Evolutionary conservation across 192 early-diverging fungal genomes (phyloP), one percentile per base, ranked within the genome.

Genomic region (Backusella sp.): DNA sequence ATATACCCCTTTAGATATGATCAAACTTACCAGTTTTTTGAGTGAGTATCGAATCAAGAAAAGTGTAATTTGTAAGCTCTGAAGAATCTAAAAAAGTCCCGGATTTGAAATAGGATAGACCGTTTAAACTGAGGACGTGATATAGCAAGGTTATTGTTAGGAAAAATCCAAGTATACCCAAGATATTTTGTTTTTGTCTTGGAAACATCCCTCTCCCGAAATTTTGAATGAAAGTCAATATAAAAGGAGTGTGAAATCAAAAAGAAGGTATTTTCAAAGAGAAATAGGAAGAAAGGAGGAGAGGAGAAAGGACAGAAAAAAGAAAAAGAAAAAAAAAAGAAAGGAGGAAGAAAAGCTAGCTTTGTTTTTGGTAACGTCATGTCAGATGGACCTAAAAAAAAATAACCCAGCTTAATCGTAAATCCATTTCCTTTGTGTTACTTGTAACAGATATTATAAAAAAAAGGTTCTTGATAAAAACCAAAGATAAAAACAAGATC

Each of bases 191-290:
- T 37, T 69, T 69, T 69, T 41, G 35, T 69, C 37, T 69, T 41
- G 68, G 68, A 69, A 69, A 41, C 68, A 69, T 69, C 21, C 37
- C 23, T 69, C 37, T 69, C 36, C n/a, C 35, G 7, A 68, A 19
- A 12, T 66, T 32, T 32, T 37, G 17, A 68, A 36, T 32, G 66
- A 68, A 68, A 68, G 66, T 7, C 32, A 32, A 32, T 68, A 68
- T n/a, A 68, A 36, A 36, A 68, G 66, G 35, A 23, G 66, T 14
- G 35, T 68, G 28, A 21, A 68, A n/a, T 37, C 8, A 68, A 68
- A 68, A 37, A 19, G 19, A 49, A 49, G 19, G 46, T 49, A 49
- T 15, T 49, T 49, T 49, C 46, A 49, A 49, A 49, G 46, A n/a
- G 46, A n/a, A 49, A 49, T 19, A 49, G 6, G 17, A 49, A 49